Percentiles rank a stretch among this genome's conserved stretches.
Conservation (phyloP, 1,284 basidiomycete genomes). For the Puccinia novopanici region DNA sequence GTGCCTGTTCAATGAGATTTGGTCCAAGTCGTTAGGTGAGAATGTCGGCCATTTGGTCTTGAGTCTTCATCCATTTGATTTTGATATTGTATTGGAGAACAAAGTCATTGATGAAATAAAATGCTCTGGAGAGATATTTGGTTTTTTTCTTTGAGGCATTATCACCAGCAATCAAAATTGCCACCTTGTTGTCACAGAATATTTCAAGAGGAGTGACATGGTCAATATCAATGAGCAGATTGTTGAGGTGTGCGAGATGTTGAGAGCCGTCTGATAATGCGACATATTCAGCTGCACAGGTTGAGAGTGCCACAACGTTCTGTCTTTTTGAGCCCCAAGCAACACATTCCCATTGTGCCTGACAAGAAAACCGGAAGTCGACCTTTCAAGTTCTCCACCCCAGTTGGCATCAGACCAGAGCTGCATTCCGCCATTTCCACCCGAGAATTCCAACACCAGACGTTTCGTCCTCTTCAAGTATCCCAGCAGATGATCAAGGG, state of each 20-base stretch:
- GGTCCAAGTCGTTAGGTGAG: no score
- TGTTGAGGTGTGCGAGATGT: not conserved
- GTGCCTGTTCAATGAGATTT: no score
- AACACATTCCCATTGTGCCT: not conserved
- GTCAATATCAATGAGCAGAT: not conserved
- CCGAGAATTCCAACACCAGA: not conserved
- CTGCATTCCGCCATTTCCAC: not conserved
- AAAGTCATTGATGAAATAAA: constrained; percentile 28
- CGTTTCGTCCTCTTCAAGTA: not conserved
- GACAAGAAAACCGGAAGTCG: not conserved
- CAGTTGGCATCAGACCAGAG: constrained; percentile 22
- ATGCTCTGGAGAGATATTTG: not conserved
- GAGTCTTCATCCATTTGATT: no score
- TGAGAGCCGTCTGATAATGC: not conserved
- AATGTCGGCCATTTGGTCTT: no score
- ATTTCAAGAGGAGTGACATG: not conserved
- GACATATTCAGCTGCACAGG: constrained; percentile 23
- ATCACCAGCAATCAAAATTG: constrained; percentile 8
- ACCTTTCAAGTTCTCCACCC: constrained; percentile 23
- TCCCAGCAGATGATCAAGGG: not conserved
- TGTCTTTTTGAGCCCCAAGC: constrained; percentile 23
- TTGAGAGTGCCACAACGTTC: constrained; percentile 11
- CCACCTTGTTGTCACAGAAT: constrained; percentile 22
- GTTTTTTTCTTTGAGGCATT: constrained; percentile 23
- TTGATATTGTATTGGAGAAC: not conserved